Percentiles rank a stretch among this genome's conserved stretches.
Evolutionary conservation across 768 basidiomycete species (phyloP).

Genomic region (Boletus vinaceobasis): DNA sequence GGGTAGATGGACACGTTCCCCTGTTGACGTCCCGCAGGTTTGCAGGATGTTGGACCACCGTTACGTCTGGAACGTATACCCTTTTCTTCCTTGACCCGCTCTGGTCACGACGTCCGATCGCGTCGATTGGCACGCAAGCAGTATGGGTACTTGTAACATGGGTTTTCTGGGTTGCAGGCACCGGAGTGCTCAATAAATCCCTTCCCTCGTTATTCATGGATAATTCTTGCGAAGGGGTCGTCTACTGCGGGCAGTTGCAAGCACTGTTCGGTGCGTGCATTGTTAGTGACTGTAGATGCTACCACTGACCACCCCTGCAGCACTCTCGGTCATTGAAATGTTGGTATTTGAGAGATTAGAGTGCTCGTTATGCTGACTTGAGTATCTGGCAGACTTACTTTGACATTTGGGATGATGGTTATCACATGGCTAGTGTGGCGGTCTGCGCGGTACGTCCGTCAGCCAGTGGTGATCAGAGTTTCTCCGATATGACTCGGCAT

Average conservation of each 20-base stretch:
- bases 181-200: constrained; percentile 48
- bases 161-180: constrained; percentile 58
- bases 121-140: constrained; percentile 57
- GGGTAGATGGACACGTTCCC: neutral
- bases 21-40: constrained; percentile 39
- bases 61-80: constrained; percentile 51
- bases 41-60: constrained; percentile 56
- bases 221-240: constrained; percentile 38
- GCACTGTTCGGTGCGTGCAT: constrained; percentile 47
- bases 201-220: constrained; percentile 42
- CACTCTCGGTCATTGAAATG: constrained; percentile 53
- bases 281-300: too few species aligned
- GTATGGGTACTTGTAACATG: constrained; percentile 59
- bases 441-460: constrained; percentile 39
- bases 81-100: constrained; percentile 58
- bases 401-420: constrained; percentile 47
- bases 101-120: constrained; percentile 50
- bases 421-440: constrained; percentile 53
- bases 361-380: constrained; percentile 6
- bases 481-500: constrained; percentile 18
- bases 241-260: constrained; percentile 58
- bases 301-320: constrained; percentile 25
- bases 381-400: constrained; percentile 34
- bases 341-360: constrained; percentile 25
- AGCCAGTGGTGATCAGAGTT: constrained; percentile 28